Evolutionary conservation across 1,139 yeast genomes (phyloP).

Genomic region (Yamadazyma taylorii): DNA sequence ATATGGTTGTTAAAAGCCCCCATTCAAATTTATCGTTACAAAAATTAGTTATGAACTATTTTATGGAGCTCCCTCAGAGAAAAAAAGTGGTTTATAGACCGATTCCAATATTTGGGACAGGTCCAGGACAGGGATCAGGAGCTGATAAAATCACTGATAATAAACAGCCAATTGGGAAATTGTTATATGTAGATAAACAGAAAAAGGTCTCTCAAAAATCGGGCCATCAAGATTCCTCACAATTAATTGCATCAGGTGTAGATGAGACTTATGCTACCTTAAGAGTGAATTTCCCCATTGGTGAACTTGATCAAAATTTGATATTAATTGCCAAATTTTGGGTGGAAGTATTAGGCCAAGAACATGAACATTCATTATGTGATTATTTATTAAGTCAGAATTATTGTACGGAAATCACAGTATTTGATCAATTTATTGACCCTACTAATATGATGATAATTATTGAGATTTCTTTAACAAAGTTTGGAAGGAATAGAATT

Average conservation of each 20-base stretch:
- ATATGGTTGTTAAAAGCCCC: constrained; percentile 60
- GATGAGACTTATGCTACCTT: constrained; percentile 11
- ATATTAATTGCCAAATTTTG: constrained; percentile 41
- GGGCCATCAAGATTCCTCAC: no score
- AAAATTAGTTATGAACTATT: constrained; percentile 46
- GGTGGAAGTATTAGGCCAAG: constrained; percentile 65
- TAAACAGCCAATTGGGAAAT: not conserved
- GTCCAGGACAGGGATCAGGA: no score
- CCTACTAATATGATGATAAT: constrained; percentile 35
- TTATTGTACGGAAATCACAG: constrained; percentile 34
- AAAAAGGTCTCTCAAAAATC: not conserved
- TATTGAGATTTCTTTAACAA: constrained; percentile 48
- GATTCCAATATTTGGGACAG: constrained; percentile 3
- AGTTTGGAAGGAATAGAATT: constrained; percentile 30
- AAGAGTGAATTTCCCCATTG: constrained; percentile 42
- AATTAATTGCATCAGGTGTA: no score
- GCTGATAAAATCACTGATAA: no score
- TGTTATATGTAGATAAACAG: constrained; percentile 3
- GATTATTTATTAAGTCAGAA: constrained; percentile 24
- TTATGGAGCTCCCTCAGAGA: constrained; percentile 26
- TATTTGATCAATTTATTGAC: constrained; percentile 39
- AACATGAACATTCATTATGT: constrained; percentile 46
- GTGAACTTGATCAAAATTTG: constrained; percentile 11
- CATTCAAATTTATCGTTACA: constrained; percentile 58
- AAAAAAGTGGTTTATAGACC: not conserved